Evolutionary conservation across 208 protist species (phyloP).

Genomic region (Leishmania lainsoni): DNA sequence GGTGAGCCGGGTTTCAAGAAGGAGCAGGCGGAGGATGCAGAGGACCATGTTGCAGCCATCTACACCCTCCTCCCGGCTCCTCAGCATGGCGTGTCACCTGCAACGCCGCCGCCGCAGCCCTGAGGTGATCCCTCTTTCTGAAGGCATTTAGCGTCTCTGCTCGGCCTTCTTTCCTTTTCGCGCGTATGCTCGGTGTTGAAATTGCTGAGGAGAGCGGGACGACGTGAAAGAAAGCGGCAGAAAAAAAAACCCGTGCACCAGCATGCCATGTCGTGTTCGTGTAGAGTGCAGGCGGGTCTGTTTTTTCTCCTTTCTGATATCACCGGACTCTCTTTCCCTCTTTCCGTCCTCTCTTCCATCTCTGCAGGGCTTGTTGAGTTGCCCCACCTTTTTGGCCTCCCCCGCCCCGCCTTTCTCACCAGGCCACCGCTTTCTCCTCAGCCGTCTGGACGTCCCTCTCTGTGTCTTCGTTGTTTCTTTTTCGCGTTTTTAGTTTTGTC

Average conservation of each 20-base stretch:
- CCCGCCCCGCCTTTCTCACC: background rate
- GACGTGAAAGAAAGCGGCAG: background rate
- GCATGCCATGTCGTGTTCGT: background rate
- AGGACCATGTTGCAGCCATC: conserved; percentile 3
- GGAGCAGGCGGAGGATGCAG: conserved; percentile 6
- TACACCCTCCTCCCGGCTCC: conserved; percentile 2
- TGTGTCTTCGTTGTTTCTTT: background rate
- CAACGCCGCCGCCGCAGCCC: background rate
- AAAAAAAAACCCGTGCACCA: background rate
- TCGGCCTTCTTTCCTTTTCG: too few relatives aligned
- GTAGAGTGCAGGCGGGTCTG: too few relatives aligned
- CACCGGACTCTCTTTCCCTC: background rate
- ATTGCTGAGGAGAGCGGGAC: background rate
- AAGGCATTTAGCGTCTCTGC: background rate
- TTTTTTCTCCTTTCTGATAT: background rate
- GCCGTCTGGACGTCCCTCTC: background rate
- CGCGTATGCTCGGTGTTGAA: background rate
- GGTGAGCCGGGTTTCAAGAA: background rate
- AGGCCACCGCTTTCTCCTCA: background rate
- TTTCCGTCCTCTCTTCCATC: background rate
- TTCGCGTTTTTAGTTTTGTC: background rate
- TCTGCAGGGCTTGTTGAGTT: background rate
- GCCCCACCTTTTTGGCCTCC: background rate
- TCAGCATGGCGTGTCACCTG: background rate
- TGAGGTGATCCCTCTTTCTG: background rate